Evolutionary conservation across 2,329 filamentous ascomycete genomes (phyloP).

Genomic region (Karstenula rhodostoma): DNA sequence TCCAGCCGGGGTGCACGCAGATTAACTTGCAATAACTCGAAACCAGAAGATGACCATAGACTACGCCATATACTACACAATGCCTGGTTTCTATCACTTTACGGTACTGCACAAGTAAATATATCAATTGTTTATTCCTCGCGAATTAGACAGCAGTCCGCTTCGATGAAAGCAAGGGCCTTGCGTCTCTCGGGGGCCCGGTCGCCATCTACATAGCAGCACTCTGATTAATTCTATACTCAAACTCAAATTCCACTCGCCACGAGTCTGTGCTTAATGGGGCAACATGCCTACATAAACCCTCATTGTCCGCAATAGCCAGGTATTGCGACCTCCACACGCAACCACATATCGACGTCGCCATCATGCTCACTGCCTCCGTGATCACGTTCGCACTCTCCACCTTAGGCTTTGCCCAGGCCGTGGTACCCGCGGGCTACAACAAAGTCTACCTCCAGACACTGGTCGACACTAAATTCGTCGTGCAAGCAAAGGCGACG

Average conservation of each 20-base stretch:
- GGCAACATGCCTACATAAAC: conserved; percentile 21
- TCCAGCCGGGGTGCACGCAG: conserved; percentile 17
- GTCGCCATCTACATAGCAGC: conserved; percentile 11
- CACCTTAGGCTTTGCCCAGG: conserved; percentile 31
- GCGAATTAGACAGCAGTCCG: conserved; percentile 10
- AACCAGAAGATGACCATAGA: conserved; percentile 7
- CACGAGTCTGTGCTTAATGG: conserved; percentile 4
- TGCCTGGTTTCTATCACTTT: conserved; percentile 12
- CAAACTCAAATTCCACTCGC: not conserved
- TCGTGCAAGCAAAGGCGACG: conserved; percentile 36
- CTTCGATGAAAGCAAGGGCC: not conserved
- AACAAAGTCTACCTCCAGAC: conserved; percentile 42
- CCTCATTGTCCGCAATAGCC: not conserved
- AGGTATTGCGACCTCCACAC: conserved; percentile 3
- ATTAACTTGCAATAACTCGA: conserved; percentile 15
- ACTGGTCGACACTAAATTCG: conserved; percentile 37
- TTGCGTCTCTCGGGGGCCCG: not conserved
- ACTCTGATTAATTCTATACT: conserved; percentile 20
- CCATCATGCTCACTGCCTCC: conserved; percentile 30
- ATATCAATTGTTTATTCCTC: conserved; percentile 13
- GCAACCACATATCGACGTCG: conserved; percentile 2
- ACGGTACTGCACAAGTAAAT: conserved; percentile 1
- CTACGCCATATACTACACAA: conserved; percentile 6
- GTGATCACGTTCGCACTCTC: conserved; percentile 32
- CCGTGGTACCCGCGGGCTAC: conserved; percentile 31